A percentile compares a stretch with the other conserved stretches of the same genome.
These are phyloP conservation scores for Pancytospora philotis DNA, from an alignment of 371 early-diverging fungal species.

Conservation along the genomic window DNA sequence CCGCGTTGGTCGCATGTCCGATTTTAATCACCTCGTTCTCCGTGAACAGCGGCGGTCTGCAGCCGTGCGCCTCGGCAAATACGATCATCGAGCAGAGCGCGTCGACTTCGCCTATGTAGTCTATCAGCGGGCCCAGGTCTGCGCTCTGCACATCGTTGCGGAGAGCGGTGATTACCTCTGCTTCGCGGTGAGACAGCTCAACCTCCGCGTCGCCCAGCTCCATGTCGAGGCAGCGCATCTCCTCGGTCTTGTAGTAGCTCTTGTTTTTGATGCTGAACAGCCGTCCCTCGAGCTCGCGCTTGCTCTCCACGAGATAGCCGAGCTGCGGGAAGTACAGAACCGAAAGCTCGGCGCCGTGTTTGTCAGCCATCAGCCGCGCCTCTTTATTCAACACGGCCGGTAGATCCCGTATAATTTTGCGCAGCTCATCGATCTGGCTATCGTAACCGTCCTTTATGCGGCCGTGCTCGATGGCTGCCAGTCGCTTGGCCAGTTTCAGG, in stretches of 20 bases:
- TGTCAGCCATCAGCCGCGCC: slow-evolving; percentile 15
- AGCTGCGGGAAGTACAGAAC: slow-evolving; percentile 43
- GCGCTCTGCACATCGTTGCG: background rate
- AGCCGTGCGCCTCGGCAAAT: background rate
- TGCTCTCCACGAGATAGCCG: slow-evolving; percentile 35
- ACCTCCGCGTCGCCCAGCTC: slow-evolving; percentile 20
- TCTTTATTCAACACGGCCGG: slow-evolving; percentile 19
- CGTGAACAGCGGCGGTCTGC: background rate
- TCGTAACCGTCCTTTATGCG: background rate
- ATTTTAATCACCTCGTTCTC: background rate
- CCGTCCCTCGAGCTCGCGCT: background rate
- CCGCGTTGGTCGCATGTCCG: background rate
- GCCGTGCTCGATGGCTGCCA: background rate
- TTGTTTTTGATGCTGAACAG: slow-evolving; percentile 11
- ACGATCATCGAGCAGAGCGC: slow-evolving; percentile 7
- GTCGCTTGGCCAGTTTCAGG: background rate
- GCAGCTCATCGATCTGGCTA: slow-evolving; percentile 7
- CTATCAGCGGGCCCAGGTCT: background rate
- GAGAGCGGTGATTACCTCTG: background rate
- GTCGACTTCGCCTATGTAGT: slow-evolving; percentile 22
- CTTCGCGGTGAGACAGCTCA: slow-evolving; percentile 11
- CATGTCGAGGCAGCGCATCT: slow-evolving; percentile 22
- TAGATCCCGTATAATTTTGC: slow-evolving; percentile 12
- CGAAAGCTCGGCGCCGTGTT: background rate
- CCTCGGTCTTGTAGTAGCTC: slow-evolving; percentile 28